Conservation (phyloP, 495 filamentous ascomycete species). For the Trypethelium eluteriae region DNA sequence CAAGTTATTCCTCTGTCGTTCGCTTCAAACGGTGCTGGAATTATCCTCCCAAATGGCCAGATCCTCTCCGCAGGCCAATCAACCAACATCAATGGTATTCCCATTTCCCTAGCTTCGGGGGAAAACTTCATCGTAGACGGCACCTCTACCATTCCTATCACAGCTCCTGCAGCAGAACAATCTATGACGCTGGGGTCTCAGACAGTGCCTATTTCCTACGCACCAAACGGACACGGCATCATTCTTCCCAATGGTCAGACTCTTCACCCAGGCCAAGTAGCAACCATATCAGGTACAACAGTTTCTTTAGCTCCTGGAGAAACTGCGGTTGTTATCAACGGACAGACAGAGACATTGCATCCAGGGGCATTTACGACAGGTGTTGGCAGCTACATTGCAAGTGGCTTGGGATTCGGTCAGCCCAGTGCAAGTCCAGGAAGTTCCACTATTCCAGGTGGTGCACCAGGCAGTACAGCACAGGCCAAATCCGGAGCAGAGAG, state of each 20-base stretch:
- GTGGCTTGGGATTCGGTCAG: not conserved
- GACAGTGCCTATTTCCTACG: slow-evolving; percentile 3
- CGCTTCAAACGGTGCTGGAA: not conserved
- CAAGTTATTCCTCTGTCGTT: not conserved
- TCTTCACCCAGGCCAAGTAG: slow-evolving; percentile 25
- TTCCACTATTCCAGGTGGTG: not conserved
- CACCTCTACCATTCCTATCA: not conserved
- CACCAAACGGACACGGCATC: not conserved
- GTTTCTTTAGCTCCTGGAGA: slow-evolving; percentile 29
- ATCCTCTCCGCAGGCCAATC: not conserved
- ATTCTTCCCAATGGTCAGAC: slow-evolving; percentile 19
- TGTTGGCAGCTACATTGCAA: slow-evolving; percentile 6
- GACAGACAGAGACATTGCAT: slow-evolving; percentile 21
- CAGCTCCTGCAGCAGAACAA: slow-evolving; percentile 8
- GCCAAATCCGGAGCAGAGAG: not conserved
- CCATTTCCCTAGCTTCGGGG: not conserved
- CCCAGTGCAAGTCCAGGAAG: not conserved
- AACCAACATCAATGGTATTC: not conserved
- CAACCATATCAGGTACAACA: slow-evolving; percentile 25
- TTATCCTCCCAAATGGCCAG: not conserved
- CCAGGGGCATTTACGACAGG: slow-evolving; percentile 1
- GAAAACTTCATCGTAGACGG: slow-evolving; percentile 7
- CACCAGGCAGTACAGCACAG: slow-evolving; percentile 1
- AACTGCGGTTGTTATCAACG: slow-evolving; percentile 27
- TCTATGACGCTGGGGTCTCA: not conserved